Evolutionary conservation across 371 early-diverging fungal species (phyloP), one percentile per base, ranked within the genome.

Genomic region (Mucor indicus): DNA sequence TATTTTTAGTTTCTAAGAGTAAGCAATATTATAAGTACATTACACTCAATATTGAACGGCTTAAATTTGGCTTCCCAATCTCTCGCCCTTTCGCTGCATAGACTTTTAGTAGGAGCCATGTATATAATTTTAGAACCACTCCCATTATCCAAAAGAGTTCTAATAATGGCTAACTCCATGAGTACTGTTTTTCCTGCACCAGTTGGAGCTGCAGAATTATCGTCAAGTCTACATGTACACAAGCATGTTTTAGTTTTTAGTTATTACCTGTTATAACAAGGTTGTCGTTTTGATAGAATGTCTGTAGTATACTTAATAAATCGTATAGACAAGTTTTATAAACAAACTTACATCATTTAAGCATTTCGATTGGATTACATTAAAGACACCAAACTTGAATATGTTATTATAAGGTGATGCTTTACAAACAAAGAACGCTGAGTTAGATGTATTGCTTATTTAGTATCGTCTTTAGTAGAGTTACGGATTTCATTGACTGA

Each of bases 71-170:
- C 42, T 22, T 64, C 50, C 83, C 93, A 87, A 57, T 90, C 91
- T 20, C 42, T 55, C 0, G 61, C 62, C 30, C 87, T 68, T 63
- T 93, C 91, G 2, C 75, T 65, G 47, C 92, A 91, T 5, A 95
- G 68, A 9, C 91, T 91, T 64, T 90, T 92, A 42, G 89, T 92
- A 1, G 96, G 93, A 1, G 90, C 92, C 62, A 95, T 80, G 56
- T 95, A 95, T 8, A 92, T 73, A 13, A 86, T 69, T 53, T 85
- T 87, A 8, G 66, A 55, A 6, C 50, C 41, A 1, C 25, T 35
- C 1, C 46, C 51, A 5, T 31, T n/a, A 5, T 50, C 53, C 15
- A 57, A 44, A 2, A 87, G 23, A 40, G 76, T 38, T 22, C 80
- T 64, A 11, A 88, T 40, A 25, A 92, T 85, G 2, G 86, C 83